Percentiles rank a stretch among this genome's conserved stretches.
phyloP scores from a whole-genome alignment of 2,329 filamentous ascomycete species.

The Ceratocystis ficicola region DNA sequence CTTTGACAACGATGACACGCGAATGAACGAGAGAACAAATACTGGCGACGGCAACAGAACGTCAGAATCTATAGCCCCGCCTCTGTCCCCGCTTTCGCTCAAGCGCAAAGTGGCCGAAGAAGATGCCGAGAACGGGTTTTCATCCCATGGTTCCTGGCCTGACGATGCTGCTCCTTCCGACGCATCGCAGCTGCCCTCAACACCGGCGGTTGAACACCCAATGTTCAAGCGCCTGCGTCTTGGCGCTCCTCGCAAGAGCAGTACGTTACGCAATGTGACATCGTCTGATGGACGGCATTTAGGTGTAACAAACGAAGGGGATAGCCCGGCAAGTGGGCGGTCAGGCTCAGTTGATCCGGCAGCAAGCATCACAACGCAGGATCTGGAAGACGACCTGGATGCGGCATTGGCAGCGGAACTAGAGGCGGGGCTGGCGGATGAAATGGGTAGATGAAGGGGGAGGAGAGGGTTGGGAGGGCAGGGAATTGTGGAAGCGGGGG shows the following conservation, averaged over 20 bases:
- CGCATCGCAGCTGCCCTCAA: constrained; percentile 31
- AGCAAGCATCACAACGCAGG: constrained; percentile 26
- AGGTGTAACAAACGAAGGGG: constrained; percentile 31
- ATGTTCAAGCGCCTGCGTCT: constrained; percentile 20
- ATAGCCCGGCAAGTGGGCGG: constrained; percentile 33
- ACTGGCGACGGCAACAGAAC: constrained; percentile 15
- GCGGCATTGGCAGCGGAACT: constrained; percentile 51
- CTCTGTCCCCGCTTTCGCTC: neutral
- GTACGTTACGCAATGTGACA: constrained; percentile 31
- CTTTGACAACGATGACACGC: constrained; percentile 24
- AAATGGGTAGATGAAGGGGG: constrained; percentile 1
- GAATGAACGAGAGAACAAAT: neutral
- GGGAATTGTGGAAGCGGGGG: neutral
- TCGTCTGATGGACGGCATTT: constrained; percentile 35
- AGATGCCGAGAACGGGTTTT: constrained; percentile 23
- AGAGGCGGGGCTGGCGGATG: constrained; percentile 30
- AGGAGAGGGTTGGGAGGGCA: neutral
- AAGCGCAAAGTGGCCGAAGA: constrained; percentile 25
- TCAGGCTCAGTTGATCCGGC: constrained; percentile 34
- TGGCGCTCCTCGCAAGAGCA: constrained; percentile 28
- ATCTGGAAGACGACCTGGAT: constrained; percentile 43
- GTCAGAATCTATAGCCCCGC: neutral
- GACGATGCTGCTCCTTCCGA: constrained; percentile 23
- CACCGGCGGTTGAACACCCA: constrained; percentile 15
- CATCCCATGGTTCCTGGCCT: neutral